Base-by-base conservation (phyloP, 2,329 filamentous ascomycete genomes). In the Pseudogymnoascus sp. region DNA sequence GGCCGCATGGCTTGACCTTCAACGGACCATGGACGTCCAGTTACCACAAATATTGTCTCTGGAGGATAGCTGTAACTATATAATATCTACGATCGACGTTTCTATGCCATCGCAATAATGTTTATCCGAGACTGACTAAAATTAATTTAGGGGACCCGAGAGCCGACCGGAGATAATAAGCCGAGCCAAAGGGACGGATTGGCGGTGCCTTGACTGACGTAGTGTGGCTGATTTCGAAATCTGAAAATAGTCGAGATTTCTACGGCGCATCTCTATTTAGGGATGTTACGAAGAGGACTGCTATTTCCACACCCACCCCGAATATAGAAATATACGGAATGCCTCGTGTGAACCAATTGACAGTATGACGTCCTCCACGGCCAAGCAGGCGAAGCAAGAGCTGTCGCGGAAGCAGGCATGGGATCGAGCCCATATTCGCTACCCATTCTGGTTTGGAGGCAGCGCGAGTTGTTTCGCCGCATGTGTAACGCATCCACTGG, bases 401-500 rank as follows among this genome's bases (percentile, higher is more conserved):
- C 63, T 65, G 40, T 62, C 64, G 33, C 33, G 61, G 50, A 69
- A 69, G 64, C 65, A 68, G 56, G 63, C 63, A 31, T 64, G 37
- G 65, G 70, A 72, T 64, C 70, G 71, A 61, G 70, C 65, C 53
- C 61, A 66, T 59, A 63, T 78, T 21, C 68, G 71, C 31, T 93
- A 93, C 77, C 90, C 90, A 8, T 93, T 93, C 77, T 97, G 93
- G 95, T 97, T 99, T 75, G 95, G 95, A 67, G 95, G 95, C 63
- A 96, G 91, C 74, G 92, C 93, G 61, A 95, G 90, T 73, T 96
- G 91, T 74, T 88, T 95, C 80, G 93, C 93, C 38, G 93, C 93
- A 50, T 88, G 86, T 69, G 90, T 96, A 59, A 97, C 93, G 31
- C 93, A 97, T 81, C 93, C 93, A 60, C 80, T 97, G 73, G 93